phyloP scores from a whole-genome alignment of 805 yeast genomes.

The Lipomyces spencermartinsiae region DNA sequence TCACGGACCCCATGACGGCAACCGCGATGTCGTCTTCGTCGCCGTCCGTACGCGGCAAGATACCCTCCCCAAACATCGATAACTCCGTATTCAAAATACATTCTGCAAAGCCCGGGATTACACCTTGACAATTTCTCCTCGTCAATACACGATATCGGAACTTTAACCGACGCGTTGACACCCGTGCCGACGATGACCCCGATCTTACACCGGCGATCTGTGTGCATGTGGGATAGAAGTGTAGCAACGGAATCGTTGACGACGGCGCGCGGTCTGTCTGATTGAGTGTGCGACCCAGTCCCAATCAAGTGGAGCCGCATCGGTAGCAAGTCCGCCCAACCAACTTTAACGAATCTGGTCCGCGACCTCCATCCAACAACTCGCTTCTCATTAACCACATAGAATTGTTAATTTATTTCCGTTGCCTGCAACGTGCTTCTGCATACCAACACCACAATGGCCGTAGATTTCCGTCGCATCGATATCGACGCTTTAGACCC shows the following conservation, averaged over 20 bases:
- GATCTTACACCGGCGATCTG: conserved; percentile 62
- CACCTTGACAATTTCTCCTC: conserved; percentile 62
- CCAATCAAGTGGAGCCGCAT: no score
- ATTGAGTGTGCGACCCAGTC: conserved; percentile 40
- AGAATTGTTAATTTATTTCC: not conserved
- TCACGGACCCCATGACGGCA: conserved; percentile 46
- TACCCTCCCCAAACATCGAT: conserved; percentile 73
- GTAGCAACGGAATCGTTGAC: conserved; percentile 94
- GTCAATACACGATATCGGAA: conserved; percentile 70
- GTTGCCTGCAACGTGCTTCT: not conserved
- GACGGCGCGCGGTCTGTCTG: conserved; percentile 78
- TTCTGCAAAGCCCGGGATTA: conserved; percentile 43
- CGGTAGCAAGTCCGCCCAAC: no score
- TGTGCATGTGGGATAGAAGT: conserved; percentile 73
- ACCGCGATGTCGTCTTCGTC: conserved; percentile 38
- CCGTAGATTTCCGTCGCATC: conserved; percentile 66
- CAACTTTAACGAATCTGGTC: not conserved
- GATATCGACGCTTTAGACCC: conserved; percentile 92
- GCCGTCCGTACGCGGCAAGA: conserved; percentile 70
- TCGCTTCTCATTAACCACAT: not conserved
- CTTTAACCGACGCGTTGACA: conserved; percentile 74
- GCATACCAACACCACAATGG: conserved; percentile 12
- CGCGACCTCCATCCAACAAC: not conserved
- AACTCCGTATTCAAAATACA: conserved; percentile 91
- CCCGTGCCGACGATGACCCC: conserved; percentile 95